These are phyloP conservation scores for Amphicarpaea edgeworthii DNA, from an alignment of 306 rosid species.

Conservation along the genomic window DNA sequence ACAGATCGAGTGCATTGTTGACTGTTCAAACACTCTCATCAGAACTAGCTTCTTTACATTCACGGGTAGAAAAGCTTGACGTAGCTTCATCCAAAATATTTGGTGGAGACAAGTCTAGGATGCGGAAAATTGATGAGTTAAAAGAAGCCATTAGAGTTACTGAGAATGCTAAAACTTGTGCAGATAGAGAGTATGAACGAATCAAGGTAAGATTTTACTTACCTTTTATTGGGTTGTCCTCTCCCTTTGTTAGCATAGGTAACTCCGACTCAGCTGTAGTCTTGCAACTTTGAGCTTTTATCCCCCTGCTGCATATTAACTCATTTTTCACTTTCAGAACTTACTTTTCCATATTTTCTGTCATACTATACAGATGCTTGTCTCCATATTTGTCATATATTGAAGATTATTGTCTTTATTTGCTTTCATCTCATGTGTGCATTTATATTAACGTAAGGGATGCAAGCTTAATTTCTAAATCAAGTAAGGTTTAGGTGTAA, in stretches of 20 bases:
- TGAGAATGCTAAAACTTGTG: conserved; percentile 78
- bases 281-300: conserved; percentile 23
- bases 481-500: no score
- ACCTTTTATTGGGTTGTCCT: neutral
- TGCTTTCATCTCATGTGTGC: conserved; percentile 20
- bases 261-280: conserved; percentile 21
- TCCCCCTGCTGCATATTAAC: neutral
- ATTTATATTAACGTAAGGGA: conserved; percentile 11
- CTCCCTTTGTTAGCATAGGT: neutral
- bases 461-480: no score
- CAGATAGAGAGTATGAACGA: conserved; percentile 79
- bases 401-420: conserved; percentile 6
- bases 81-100: conserved; percentile 88
- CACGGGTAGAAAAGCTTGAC: conserved; percentile 85
- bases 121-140: conserved; percentile 81
- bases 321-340: conserved; percentile 19
- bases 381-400: conserved; percentile 15
- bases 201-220: conserved; percentile 71
- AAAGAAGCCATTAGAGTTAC: conserved; percentile 72
- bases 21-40: conserved; percentile 95
- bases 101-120: conserved; percentile 91
- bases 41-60: conserved; percentile 70
- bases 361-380: neutral
- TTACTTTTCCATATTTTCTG: conserved; percentile 31
- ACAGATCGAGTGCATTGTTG: conserved; percentile 85